Conservation (phyloP, 495 filamentous ascomycete species). For the Apiosordaria backusii region DNA sequence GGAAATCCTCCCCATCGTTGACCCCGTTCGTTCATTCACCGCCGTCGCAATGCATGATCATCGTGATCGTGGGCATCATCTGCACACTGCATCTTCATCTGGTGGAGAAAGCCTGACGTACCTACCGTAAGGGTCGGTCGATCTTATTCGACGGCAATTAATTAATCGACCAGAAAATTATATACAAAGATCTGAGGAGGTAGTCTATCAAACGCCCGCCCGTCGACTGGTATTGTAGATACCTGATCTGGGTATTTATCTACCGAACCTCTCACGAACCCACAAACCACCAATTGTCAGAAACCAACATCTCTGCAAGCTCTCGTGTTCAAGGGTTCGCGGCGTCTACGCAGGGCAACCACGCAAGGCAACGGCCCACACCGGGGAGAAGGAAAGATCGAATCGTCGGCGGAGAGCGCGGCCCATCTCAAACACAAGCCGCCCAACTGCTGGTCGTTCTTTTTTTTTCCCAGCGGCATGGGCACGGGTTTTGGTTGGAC, state of each 20-base stretch:
- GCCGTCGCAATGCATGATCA: background rate
- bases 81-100: background rate
- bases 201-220: background rate
- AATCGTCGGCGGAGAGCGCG: conserved; percentile 15
- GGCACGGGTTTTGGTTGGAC: conserved; percentile 3
- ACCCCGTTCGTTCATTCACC: background rate
- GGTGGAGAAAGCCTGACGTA: background rate
- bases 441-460: background rate
- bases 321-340: background rate
- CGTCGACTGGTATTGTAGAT: too few species aligned
- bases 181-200: too few species aligned
- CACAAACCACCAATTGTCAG: background rate
- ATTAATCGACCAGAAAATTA: background rate
- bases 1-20: background rate
- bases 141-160: background rate
- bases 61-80: background rate
- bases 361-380: background rate
- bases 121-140: background rate
- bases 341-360: background rate
- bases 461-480: conserved; percentile 7
- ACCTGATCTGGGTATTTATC: too few species aligned
- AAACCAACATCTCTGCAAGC: background rate
- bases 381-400: conserved; percentile 7
- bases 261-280: background rate
- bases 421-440: conserved; percentile 18